Conservation (phyloP, 2,329 filamentous ascomycete genomes). For the Myriosclerotinia scirpicola region DNA sequence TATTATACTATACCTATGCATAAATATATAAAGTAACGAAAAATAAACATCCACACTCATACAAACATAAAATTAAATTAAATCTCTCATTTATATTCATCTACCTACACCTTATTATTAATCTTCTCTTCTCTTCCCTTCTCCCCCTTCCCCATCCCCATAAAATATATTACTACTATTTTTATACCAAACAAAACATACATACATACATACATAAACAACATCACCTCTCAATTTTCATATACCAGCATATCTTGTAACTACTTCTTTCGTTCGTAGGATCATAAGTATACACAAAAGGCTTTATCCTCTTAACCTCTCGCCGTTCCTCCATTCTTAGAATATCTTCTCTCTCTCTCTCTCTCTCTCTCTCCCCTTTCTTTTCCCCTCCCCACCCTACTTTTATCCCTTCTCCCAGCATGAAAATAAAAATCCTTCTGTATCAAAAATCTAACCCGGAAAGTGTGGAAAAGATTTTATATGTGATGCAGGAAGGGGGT, state of each 20-base stretch:
- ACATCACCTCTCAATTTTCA: constrained; percentile 1
- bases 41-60: too few relatives aligned
- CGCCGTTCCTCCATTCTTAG: constrained; percentile 8
- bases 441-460: constrained; percentile 31
- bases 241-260: background rate
- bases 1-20: too few relatives aligned
- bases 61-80: too few relatives aligned
- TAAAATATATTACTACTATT: background rate
- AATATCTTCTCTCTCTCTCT: background rate
- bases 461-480: constrained; percentile 32
- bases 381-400: background rate
- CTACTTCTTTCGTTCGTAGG: constrained; percentile 16
- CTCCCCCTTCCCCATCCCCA: background rate
- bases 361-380: background rate
- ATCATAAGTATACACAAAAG: constrained; percentile 26
- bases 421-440: constrained; percentile 33
- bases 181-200: background rate
- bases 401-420: constrained; percentile 15
- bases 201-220: background rate
- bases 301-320: constrained; percentile 6
- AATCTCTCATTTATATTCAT: too few relatives aligned
- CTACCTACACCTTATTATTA: too few relatives aligned
- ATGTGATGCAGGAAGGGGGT: constrained; percentile 36
- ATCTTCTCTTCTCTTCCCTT: background rate
- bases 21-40: too few relatives aligned